Base-by-base conservation (phyloP, 768 basidiomycete genomes). In the Cystofilobasidium capitatum region DNA sequence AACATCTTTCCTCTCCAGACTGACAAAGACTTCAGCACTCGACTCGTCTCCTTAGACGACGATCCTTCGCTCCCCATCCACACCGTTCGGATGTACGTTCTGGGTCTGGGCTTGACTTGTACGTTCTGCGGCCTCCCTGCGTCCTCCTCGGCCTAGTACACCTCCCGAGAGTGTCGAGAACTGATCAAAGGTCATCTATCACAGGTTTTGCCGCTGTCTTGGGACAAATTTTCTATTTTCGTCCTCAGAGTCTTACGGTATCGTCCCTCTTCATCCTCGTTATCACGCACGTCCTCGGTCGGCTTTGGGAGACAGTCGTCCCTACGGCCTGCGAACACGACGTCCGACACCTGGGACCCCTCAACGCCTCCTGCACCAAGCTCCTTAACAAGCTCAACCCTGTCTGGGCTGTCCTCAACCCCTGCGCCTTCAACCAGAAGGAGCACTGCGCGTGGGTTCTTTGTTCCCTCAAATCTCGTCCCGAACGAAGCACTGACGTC, bases 211-310 rank as follows among this genome's bases (percentile, higher is more conserved):
- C 70, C 26, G 72, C 72, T 10, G 73, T 73, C 31, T 66, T 75
- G 9, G 71, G 71, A 8, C 67, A 70, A 42, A 31, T 70, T 29
- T 63, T 40, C 42, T 57, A 36, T 33, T 16, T n/a, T 17, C 33
- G 51, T 10, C 39, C 35, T 6, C 64, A 45, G 7, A 5, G 9
- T 26, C 13, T 35, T 7, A 57, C 35, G 6, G 36, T 42, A 3
- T 72, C 72, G 12, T 68, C 71, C 54, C 74, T 75, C 29, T 77
- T 77, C 73, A 69, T 77, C 22, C 70, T 74, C 37, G 70, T 77
- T 54, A 72, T 77, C 69, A 70, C 74, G 45, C 71, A 72, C 66
- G 66, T 74, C 66, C 65, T 76, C 57, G 76, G 75, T 4, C 65
- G 69, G 36, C 20, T 68, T 16, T 47, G 40, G 42, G 8, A 45